Percentiles rank a stretch among this genome's conserved stretches.
Evolutionary conservation across 495 filamentous ascomycete species (phyloP).

Genomic region (Tuber aestivum): DNA sequence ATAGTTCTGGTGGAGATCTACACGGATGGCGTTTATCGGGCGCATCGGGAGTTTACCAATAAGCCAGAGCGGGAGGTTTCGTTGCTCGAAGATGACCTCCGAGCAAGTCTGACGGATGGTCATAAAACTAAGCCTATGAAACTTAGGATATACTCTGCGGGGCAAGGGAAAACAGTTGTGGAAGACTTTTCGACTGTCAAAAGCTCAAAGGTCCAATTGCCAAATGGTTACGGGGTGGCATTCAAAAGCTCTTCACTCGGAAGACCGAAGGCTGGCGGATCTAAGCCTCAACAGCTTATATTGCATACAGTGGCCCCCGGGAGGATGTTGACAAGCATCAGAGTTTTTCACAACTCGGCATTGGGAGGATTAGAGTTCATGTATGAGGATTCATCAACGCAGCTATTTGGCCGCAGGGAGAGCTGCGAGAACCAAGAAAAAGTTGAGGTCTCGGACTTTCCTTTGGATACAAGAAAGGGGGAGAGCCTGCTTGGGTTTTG

Average conservation of each 20-base stretch:
- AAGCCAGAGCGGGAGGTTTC: slow-evolving; percentile 65
- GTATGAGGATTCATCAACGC: slow-evolving; percentile 80
- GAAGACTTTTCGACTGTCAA: slow-evolving; percentile 71
- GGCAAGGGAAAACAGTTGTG: slow-evolving; percentile 64
- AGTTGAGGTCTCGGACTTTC: slow-evolving; percentile 36
- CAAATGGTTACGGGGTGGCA: slow-evolving; percentile 62
- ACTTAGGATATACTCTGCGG: slow-evolving; percentile 66
- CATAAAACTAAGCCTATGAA: slow-evolving; percentile 65
- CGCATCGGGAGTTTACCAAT: slow-evolving; percentile 69
- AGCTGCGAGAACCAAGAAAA: slow-evolving; percentile 49
- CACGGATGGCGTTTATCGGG: slow-evolving; percentile 63
- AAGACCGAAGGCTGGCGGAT: slow-evolving; percentile 63
- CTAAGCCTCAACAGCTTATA: slow-evolving; percentile 64
- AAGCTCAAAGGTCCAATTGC: slow-evolving; percentile 63
- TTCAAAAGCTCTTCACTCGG: slow-evolving; percentile 77
- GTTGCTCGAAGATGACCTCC: slow-evolving; percentile 69
- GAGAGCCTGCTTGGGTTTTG: slow-evolving; percentile 86
- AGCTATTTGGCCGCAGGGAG: slow-evolving; percentile 82
- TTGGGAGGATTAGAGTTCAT: slow-evolving; percentile 86
- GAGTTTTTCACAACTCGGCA: slow-evolving; percentile 69
- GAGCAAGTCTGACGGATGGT: slow-evolving; percentile 60
- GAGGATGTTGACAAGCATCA: slow-evolving; percentile 67
- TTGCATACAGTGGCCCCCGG: slow-evolving; percentile 64
- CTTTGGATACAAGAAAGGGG: slow-evolving; percentile 68
- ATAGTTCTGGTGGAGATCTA: slow-evolving; percentile 77